phyloP scores from a whole-genome alignment of 345 rosid species.

The Cardamine occulta region DNA sequence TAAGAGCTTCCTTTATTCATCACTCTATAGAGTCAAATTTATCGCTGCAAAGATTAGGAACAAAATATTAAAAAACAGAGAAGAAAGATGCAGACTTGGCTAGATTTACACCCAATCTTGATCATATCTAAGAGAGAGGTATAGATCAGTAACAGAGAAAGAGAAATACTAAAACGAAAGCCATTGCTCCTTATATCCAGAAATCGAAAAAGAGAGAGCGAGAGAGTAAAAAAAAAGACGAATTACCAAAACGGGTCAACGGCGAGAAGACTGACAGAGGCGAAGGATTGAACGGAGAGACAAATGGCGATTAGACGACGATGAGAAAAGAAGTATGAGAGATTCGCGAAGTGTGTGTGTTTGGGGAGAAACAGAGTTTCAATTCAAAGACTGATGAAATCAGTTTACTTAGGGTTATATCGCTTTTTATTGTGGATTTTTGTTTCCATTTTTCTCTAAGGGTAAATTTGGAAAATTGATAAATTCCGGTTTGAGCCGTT shows the following conservation, averaged over 20 bases:
- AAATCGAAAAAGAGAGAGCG: not conserved
- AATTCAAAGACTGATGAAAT: not conserved
- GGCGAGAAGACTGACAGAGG: not conserved
- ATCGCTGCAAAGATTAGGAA: not conserved
- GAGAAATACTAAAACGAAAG: not conserved
- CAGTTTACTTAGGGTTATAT: slow-evolving; percentile 7
- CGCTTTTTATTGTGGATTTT: slow-evolving; percentile 12
- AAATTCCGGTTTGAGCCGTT: not conserved
- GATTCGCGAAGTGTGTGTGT: slow-evolving; percentile 18
- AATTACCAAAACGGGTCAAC: slow-evolving; percentile 4
- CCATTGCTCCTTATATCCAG: not conserved
- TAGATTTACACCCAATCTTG: not conserved
- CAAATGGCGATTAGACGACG: not conserved
- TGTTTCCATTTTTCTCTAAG: not conserved
- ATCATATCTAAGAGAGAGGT: not conserved
- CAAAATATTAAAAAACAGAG: not conserved
- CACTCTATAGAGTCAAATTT: not conserved
- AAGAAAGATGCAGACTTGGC: slow-evolving; percentile 7
- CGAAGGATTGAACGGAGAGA: slow-evolving; percentile 17
- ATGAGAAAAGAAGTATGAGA: not conserved
- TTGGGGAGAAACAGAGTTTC: slow-evolving; percentile 8
- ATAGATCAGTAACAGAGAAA: not conserved
- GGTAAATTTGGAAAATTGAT: not conserved
- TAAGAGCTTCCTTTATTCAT: not conserved
- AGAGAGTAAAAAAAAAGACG: not conserved